phyloP scores from a whole-genome alignment of 2,329 filamentous ascomycete genomes.

The Colletotrichum cuscutae region DNA sequence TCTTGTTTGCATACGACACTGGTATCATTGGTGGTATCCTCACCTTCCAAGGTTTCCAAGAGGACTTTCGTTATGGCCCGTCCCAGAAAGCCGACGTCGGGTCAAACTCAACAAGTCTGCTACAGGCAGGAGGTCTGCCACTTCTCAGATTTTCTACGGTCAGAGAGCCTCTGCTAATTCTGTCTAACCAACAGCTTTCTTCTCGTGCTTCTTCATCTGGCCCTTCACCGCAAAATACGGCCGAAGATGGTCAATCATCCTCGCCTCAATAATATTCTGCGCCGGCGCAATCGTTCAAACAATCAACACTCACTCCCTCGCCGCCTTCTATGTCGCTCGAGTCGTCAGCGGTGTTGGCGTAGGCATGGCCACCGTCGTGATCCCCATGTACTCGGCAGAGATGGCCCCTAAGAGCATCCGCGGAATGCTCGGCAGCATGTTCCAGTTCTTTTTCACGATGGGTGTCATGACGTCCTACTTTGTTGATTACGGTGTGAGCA shows the following conservation, averaged over 20 bases:
- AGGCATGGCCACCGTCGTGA: conserved; percentile 52
- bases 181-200: conserved; percentile 45
- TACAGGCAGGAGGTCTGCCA: conserved; percentile 51
- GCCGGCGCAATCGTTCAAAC: conserved; percentile 52
- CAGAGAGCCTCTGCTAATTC: not conserved
- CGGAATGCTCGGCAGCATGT: conserved; percentile 54
- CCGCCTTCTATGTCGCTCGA: conserved; percentile 51
- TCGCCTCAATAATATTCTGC: conserved; percentile 55
- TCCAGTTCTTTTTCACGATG: conserved; percentile 57
- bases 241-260: conserved; percentile 51
- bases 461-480: conserved; percentile 55
- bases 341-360: conserved; percentile 48
- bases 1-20: conserved; percentile 55
- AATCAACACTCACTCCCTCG: conserved; percentile 49
- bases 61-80: conserved; percentile 48
- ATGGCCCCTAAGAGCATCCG: conserved; percentile 58
- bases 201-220: conserved; percentile 55
- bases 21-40: conserved; percentile 54
- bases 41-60: conserved; percentile 49
- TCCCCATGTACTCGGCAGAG: conserved; percentile 58
- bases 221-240: conserved; percentile 53
- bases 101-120: conserved; percentile 52
- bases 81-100: conserved; percentile 45
- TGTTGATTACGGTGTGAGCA: conserved; percentile 55
- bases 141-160: not conserved